Percentiles rank a stretch among this genome's conserved stretches.
phyloP scores from a whole-genome alignment of 2,329 filamentous ascomycete species.

The Paracoccidioides lutzii region DNA sequence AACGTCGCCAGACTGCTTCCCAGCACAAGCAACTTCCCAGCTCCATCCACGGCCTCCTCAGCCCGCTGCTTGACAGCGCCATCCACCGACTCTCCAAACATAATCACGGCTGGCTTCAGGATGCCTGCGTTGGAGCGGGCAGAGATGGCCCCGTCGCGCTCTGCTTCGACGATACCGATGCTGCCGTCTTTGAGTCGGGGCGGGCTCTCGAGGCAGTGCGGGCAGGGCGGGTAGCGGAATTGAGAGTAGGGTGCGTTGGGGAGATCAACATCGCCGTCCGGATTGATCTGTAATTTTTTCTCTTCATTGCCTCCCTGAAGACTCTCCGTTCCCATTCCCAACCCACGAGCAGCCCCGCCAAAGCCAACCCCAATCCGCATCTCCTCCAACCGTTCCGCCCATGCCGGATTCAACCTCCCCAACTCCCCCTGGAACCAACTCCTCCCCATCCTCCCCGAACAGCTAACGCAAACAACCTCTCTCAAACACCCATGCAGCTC shows the following conservation, averaged over 20 bases:
- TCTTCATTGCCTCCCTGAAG: conserved; percentile 43
- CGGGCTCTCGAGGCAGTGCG: conserved; percentile 57
- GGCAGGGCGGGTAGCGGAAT: conserved; percentile 85
- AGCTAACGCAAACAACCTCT: conserved; percentile 67
- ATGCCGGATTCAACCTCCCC: conserved; percentile 68
- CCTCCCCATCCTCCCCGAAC: conserved; percentile 55
- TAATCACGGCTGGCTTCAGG: conserved; percentile 82
- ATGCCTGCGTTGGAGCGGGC: conserved; percentile 57
- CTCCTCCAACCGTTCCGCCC: conserved; percentile 62
- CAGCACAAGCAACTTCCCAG: conserved; percentile 62
- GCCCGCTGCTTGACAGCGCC: conserved; percentile 57
- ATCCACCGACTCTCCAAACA: conserved; percentile 88
- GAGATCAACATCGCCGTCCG: conserved; percentile 87
- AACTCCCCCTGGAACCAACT: conserved; percentile 60
- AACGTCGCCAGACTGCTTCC: conserved; percentile 91
- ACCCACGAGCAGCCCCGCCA: too few species aligned
- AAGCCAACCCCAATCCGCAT: too few species aligned
- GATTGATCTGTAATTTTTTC: conserved; percentile 69
- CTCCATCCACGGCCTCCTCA: conserved; percentile 65
- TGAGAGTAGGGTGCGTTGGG: conserved; percentile 76
- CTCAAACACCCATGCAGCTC: conserved; percentile 89
- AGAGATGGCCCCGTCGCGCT: conserved; percentile 68
- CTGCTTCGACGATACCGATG: conserved; percentile 51
- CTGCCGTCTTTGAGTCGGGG: conserved; percentile 44
- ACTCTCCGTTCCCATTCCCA: too few species aligned